Conservation (phyloP, 805 yeast species). For the Metschnikowia lochheadii region DNA sequence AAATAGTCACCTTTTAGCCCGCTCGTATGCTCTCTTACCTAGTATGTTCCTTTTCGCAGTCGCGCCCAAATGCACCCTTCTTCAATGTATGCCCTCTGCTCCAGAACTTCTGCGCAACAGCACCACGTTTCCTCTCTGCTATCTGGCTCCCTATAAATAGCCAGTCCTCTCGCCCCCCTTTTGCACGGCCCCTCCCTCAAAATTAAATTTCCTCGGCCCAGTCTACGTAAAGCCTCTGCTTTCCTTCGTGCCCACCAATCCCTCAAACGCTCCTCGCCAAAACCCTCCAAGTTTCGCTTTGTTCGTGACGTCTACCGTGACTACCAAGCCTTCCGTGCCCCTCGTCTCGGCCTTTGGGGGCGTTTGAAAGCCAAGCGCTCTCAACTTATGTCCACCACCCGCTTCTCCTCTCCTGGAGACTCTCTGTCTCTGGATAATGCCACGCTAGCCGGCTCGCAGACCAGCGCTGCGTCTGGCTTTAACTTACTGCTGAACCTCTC, state of each 20-base stretch:
- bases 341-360: constrained; percentile 15
- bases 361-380: constrained; percentile 13
- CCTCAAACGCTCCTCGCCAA: constrained; percentile 14
- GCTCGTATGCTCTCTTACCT: not conserved
- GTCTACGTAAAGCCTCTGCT: constrained; percentile 12
- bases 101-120: constrained; percentile 1
- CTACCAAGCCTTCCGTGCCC: constrained; percentile 25
- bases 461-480: not conserved
- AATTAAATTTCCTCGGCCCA: constrained; percentile 12
- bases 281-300: constrained; percentile 22
- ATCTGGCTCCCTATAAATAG: not conserved
- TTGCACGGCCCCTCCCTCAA: not conserved
- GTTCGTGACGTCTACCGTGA: constrained; percentile 31
- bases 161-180: not conserved
- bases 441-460: not conserved
- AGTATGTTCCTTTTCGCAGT: not conserved
- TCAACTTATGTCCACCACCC: constrained; percentile 12
- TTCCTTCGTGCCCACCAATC: constrained; percentile 13
- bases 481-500: constrained; percentile 4
- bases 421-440: constrained; percentile 1
- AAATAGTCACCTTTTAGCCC: not conserved
- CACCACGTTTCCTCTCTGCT: not conserved
- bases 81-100: not conserved
- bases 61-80: not conserved
- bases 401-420: not conserved